Conservation (phyloP, 2,329 filamentous ascomycete species). For the Phialemoniopsis sp. region DNA sequence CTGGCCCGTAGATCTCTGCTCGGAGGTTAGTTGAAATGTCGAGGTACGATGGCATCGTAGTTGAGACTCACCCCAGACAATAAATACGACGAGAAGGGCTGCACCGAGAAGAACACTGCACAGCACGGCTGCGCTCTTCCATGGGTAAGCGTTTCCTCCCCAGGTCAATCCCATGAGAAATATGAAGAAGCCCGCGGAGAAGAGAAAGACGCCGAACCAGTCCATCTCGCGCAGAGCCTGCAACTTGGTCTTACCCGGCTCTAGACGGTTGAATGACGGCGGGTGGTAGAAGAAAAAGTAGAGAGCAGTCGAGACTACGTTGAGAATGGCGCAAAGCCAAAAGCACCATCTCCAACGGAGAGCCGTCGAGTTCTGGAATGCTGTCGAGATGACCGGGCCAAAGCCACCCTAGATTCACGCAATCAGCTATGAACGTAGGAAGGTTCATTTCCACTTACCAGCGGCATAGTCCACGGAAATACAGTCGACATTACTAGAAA, state of each 20-base stretch:
- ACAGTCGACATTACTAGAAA: too few species aligned
- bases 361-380: conserved; percentile 20
- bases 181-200: conserved; percentile 39
- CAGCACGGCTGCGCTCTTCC: conserved; percentile 31
- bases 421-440: too few species aligned
- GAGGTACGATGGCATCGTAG: too few species aligned
- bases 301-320: too few species aligned
- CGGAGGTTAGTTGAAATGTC: conserved; percentile 1
- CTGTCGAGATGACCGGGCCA: conserved; percentile 21
- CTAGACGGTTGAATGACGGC: conserved; percentile 10
- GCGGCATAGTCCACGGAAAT: too few species aligned
- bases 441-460: too few species aligned
- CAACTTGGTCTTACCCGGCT: too few species aligned
- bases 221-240: conserved; percentile 4
- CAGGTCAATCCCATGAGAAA: conserved; percentile 45
- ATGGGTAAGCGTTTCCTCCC: conserved; percentile 27
- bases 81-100: conserved; percentile 13
- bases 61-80: conserved; percentile 19
- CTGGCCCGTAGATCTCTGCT: conserved; percentile 2
- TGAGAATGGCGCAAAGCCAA: too few species aligned
- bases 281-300: conserved; percentile 15
- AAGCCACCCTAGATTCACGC: too few species aligned
- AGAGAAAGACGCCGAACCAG: conserved; percentile 26
- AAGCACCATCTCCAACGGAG: conserved; percentile 21
- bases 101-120: conserved; percentile 9